Evolutionary conservation across 257 asterid species (phyloP).

Genomic region (Primulina eburnea): DNA sequence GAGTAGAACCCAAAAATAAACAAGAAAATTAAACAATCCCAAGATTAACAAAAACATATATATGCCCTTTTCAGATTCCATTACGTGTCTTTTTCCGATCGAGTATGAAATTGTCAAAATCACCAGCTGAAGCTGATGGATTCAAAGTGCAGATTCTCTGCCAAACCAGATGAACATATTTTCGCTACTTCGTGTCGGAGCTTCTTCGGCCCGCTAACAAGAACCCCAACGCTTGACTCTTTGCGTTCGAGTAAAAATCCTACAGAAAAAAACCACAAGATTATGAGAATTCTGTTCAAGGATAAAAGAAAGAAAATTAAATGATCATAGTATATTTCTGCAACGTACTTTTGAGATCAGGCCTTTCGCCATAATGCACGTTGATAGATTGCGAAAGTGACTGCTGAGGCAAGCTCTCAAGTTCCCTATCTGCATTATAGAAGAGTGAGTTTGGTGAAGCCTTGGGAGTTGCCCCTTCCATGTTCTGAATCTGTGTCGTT

Average conservation of each 20-base stretch:
- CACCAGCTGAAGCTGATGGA: slow-evolving; percentile 53
- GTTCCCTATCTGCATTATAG: slow-evolving; percentile 20
- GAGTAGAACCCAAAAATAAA: background rate
- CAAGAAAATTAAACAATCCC: background rate
- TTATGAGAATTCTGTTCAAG: background rate
- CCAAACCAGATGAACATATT: slow-evolving; percentile 38
- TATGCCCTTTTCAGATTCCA: too few species aligned
- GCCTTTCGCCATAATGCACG: slow-evolving; percentile 33
- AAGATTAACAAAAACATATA: too few species aligned
- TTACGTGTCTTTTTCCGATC: too few species aligned
- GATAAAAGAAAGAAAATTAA: background rate
- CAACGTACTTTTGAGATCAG: slow-evolving; percentile 31
- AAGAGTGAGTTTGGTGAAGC: slow-evolving; percentile 13
- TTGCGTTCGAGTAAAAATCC: slow-evolving; percentile 39
- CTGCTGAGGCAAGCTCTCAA: slow-evolving; percentile 29
- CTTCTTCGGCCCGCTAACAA: slow-evolving; percentile 41
- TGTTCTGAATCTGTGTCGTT: slow-evolving; percentile 18
- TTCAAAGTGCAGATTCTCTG: slow-evolving; percentile 38
- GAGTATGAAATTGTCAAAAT: slow-evolving; percentile 1
- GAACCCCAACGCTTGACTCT: slow-evolving; percentile 45
- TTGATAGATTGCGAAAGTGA: slow-evolving; percentile 20
- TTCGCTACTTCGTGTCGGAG: slow-evolving; percentile 46
- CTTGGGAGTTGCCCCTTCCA: slow-evolving; percentile 11
- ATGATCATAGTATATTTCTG: background rate
- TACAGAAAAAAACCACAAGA: slow-evolving; percentile 2